phyloP scores from a whole-genome alignment of 306 rosid genomes.

The Trichosanthes truncata region DNA sequence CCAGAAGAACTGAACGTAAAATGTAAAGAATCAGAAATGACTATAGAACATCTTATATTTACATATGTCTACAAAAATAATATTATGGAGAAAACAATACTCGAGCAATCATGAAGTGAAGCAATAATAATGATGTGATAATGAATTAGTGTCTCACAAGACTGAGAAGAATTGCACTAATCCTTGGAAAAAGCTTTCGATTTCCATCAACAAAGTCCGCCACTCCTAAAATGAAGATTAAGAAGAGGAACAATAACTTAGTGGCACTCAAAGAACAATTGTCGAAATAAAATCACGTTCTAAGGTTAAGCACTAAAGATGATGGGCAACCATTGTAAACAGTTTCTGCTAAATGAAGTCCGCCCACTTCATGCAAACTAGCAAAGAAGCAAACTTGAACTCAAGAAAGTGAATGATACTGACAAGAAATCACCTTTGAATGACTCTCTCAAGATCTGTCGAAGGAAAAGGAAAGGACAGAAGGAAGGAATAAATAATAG shows the following conservation, averaged over 20 bases:
- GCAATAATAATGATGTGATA: background rate
- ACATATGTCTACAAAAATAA: background rate
- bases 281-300: background rate
- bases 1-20: too few species aligned
- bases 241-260: constrained; percentile 4
- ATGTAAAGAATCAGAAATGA: background rate
- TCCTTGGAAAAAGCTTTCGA: constrained; percentile 47
- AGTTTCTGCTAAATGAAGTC: constrained; percentile 10
- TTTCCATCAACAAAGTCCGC: constrained; percentile 71
- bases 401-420: constrained; percentile 19
- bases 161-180: constrained; percentile 68
- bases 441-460: constrained; percentile 77
- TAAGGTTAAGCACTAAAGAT: background rate
- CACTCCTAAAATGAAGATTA: constrained; percentile 38
- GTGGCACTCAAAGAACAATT: background rate
- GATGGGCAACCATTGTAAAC: background rate
- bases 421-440: constrained; percentile 49
- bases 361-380: constrained; percentile 21
- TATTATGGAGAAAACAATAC: background rate
- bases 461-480: constrained; percentile 18
- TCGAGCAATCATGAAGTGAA: background rate
- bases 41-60: background rate
- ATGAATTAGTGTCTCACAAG: constrained; percentile 39
- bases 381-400: constrained; percentile 13
- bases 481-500: background rate